Evolutionary conservation across 768 basidiomycete genomes (phyloP), one percentile per base, ranked within the genome.

Genomic region (Pisolithus microcarpus): DNA sequence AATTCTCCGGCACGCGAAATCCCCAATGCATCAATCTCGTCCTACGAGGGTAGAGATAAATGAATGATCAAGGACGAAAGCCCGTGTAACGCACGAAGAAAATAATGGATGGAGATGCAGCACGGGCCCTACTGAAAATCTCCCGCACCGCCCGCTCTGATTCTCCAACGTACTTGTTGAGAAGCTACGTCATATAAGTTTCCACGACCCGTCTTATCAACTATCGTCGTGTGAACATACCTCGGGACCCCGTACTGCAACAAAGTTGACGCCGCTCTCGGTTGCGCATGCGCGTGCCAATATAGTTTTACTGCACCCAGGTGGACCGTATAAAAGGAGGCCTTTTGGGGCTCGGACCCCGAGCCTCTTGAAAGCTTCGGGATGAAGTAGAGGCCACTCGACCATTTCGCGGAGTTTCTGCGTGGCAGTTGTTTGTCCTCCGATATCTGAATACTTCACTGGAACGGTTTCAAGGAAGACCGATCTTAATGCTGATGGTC

Each of bases 131-230:
- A 48, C 90, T 74, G 69, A 99, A 99, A 50, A 94, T 86, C 61
- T 98, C 95, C 30, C 96, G 80, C 13, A 99, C 88, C 0, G 91
- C 91, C 39, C 89, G 78, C 68, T 99, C 96, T 0, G 93, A 96
- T 70, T 99, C 96, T 19, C 96, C 96, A 16, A 99, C 92, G 60
- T 85, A 99, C 69, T 98, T 98, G 71, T 87, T 98, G 48, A 98
- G 65, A 0, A 99, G 78, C 93, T 98, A 61, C n/a, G 38, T 57
- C 21, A 40, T 26, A 26, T n/a, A 38, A 48, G 43, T 15, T 9
- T 54, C 24, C 52, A 46, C 46, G 37, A 19, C 30, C 34, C 50
- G 28, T 48, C 28, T 1, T 31, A 30, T 18, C 31, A 13, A 16
- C 26, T 15, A 28, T 8, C 46, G 19, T 37, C 43, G 49, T 26